A percentile compares a stretch with the other conserved stretches of the same genome.
These are phyloP conservation scores for Periconia sp. DNA, from an alignment of 2,329 filamentous ascomycete genomes.

Conservation along the genomic window DNA sequence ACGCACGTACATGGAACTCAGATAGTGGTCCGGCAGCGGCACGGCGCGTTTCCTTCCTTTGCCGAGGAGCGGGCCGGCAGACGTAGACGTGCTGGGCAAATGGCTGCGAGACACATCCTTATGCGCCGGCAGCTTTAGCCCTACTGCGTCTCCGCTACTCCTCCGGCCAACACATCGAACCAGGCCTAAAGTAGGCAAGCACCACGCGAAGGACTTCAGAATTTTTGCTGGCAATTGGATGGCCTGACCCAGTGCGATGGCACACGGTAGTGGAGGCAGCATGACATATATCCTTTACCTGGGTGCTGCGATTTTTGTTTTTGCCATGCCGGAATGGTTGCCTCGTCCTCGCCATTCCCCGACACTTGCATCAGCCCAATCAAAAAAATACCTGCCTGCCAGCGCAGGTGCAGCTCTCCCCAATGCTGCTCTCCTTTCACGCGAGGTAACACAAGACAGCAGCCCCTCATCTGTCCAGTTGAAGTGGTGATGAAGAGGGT, in stretches of 20 bases:
- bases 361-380: constrained; percentile 35
- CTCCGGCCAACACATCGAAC: constrained; percentile 39
- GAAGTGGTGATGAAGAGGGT: no score
- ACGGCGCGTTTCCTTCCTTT: constrained; percentile 34
- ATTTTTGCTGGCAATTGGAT: constrained; percentile 32
- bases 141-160: constrained; percentile 28
- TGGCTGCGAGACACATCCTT: constrained; percentile 35
- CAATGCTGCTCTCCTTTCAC: constrained; percentile 22
- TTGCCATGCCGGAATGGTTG: constrained; percentile 25
- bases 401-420: constrained; percentile 36
- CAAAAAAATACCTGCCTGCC: constrained; percentile 29
- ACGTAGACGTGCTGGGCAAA: constrained; percentile 28
- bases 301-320: constrained; percentile 30
- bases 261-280: constrained; percentile 25
- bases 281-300: constrained; percentile 39
- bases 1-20: constrained; percentile 8
- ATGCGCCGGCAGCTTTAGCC: constrained; percentile 33
- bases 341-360: constrained; percentile 31
- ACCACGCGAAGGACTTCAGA: constrained; percentile 19
- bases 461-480: no score
- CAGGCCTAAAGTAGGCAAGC: constrained; percentile 32
- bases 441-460: constrained; percentile 23
- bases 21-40: constrained; percentile 37
- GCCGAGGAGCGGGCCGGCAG: constrained; percentile 27
- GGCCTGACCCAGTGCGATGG: constrained; percentile 24